Conservation (phyloP, 805 yeast species). For the Pichia pseudocactophila region DNA sequence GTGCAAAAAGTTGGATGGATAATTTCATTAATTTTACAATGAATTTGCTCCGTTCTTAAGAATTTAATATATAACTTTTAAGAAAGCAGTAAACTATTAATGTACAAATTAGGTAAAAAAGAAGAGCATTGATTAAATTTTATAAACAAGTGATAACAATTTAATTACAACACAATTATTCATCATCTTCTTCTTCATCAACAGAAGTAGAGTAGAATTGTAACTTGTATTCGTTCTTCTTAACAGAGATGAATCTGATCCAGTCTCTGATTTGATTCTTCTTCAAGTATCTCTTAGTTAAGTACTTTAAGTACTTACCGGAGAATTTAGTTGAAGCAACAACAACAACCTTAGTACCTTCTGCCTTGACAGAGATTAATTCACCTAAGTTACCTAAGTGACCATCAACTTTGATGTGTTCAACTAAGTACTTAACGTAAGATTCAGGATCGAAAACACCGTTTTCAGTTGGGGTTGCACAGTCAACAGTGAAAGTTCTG, state of each 20-base stretch:
- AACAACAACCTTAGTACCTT: constrained; percentile 84
- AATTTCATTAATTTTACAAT: too few relatives aligned
- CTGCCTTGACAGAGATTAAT: constrained; percentile 78
- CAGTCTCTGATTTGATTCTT: constrained; percentile 99
- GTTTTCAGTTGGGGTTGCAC: constrained; percentile 93
- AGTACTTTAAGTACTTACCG: constrained; percentile 99
- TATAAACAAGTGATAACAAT: constrained; percentile 2
- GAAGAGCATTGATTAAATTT: constrained; percentile 8
- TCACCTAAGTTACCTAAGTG: constrained; percentile 95
- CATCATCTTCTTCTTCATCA: constrained; percentile 74
- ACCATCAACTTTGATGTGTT: constrained; percentile 98
- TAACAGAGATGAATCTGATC: constrained; percentile 96
- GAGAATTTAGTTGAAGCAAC: constrained; percentile 91
- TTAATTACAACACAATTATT: constrained; percentile 38
- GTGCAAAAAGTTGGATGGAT: too few relatives aligned
- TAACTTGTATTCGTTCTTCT: constrained; percentile 92
- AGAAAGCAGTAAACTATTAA: not conserved
- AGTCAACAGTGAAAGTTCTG: constrained; percentile 91
- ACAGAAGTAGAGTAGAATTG: constrained; percentile 98
- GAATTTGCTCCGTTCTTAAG: too few relatives aligned
- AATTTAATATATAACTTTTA: too few relatives aligned
- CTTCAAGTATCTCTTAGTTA: constrained; percentile 99
- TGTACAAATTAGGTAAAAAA: constrained; percentile 2
- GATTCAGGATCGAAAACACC: constrained; percentile 97
- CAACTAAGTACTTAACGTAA: constrained; percentile 95